Evolutionary conservation across 2,329 filamentous ascomycete species (phyloP).

Genomic region (Exophiala sp.): DNA sequence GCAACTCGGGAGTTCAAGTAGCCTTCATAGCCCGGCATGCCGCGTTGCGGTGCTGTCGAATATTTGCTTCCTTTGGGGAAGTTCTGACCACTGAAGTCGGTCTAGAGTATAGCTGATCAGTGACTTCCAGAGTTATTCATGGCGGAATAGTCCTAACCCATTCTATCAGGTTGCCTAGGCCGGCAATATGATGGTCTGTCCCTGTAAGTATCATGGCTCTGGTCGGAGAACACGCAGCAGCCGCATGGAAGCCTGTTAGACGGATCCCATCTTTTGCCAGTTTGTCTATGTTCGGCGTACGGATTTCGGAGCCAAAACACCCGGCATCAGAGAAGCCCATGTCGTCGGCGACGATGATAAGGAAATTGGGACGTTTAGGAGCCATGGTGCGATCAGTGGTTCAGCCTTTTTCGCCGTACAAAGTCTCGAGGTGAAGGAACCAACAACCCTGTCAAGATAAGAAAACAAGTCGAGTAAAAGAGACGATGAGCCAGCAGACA

Average conservation of each 20-base stretch:
- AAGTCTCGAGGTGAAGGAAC: too few species aligned
- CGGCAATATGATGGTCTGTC: conserved; percentile 42
- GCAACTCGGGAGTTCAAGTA: conserved; percentile 57
- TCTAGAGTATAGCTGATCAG: conserved; percentile 36
- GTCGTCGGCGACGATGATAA: conserved; percentile 55
- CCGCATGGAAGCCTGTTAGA: conserved; percentile 60
- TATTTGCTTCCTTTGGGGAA: conserved; percentile 48
- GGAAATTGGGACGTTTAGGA: conserved; percentile 47
- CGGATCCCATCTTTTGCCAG: conserved; percentile 50
- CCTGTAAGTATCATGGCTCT: conserved; percentile 62
- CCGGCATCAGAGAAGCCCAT: conserved; percentile 56
- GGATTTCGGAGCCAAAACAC: conserved; percentile 56
- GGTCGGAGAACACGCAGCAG: conserved; percentile 59
- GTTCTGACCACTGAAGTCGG: conserved; percentile 50
- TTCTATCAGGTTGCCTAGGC: conserved; percentile 51
- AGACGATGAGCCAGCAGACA: too few species aligned
- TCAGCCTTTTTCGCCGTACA: too few species aligned
- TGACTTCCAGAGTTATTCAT: conserved; percentile 2
- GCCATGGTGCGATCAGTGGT: too few species aligned
- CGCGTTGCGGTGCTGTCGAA: conserved; percentile 51
- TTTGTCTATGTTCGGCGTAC: conserved; percentile 54
- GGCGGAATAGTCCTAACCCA: too few species aligned
- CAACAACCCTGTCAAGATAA: too few species aligned
- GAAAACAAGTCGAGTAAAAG: too few species aligned
- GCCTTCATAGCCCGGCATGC: conserved; percentile 57